These are phyloP conservation scores for Margaritispora aquatica DNA, from an alignment of 495 filamentous ascomycete genomes.

Conservation along the genomic window DNA sequence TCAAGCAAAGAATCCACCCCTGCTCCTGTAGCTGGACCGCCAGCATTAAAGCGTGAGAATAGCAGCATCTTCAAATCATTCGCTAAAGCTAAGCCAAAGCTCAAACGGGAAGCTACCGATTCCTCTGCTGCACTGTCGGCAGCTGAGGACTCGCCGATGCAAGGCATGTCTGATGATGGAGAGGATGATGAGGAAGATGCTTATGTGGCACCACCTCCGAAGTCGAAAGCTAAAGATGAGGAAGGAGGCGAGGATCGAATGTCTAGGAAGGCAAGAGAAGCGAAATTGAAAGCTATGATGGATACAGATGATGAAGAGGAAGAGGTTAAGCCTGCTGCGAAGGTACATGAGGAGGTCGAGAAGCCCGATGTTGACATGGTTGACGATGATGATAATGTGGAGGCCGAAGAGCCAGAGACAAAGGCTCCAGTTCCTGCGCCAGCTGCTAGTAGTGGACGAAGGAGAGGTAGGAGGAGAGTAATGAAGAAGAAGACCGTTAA, in stretches of 20 bases:
- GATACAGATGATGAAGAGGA: constrained; percentile 62
- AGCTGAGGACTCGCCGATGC: constrained; percentile 50
- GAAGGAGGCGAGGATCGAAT: constrained; percentile 38
- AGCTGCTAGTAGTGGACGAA: constrained; percentile 54
- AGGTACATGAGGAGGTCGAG: constrained; percentile 7
- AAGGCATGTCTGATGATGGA: constrained; percentile 66
- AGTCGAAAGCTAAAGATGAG: constrained; percentile 28
- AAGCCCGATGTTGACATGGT: constrained; percentile 7
- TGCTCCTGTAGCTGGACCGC: constrained; percentile 19
- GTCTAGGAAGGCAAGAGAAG: constrained; percentile 63
- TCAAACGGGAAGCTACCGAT: constrained; percentile 45
- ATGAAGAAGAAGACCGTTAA: constrained; percentile 86
- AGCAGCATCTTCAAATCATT: constrained; percentile 77
- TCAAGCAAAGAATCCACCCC: constrained; percentile 28
- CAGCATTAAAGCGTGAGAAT: constrained; percentile 52
- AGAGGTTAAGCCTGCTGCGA: background rate
- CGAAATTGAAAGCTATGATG: constrained; percentile 77
- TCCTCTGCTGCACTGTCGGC: constrained; percentile 23
- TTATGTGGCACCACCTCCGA: constrained; percentile 38
- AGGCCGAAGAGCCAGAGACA: constrained; percentile 21
- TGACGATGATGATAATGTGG: constrained; percentile 1
- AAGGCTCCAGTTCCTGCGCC: constrained; percentile 32
- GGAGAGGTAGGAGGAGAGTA: constrained; percentile 73
- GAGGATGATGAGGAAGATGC: constrained; percentile 30
- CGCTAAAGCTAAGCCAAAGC: constrained; percentile 66